These are phyloP conservation scores for Paramyrothecium sp. DNA, from an alignment of 2,329 filamentous ascomycete species.

Conservation along the genomic window DNA sequence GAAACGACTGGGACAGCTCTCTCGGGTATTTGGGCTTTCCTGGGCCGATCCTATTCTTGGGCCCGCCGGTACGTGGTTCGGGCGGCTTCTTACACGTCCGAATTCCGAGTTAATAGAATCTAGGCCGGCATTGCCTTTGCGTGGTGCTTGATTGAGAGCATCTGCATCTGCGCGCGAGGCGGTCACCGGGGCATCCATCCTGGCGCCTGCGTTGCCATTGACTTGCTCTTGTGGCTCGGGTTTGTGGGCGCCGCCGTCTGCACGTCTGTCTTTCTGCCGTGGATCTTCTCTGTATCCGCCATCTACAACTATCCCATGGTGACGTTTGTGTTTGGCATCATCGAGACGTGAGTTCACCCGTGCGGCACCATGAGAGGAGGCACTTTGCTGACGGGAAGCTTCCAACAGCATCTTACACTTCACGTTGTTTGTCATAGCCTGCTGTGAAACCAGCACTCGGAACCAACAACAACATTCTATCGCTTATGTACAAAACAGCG, in stretches of 20 bases:
- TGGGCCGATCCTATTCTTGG: slow-evolving; percentile 1
- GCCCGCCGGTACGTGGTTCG: slow-evolving; percentile 3
- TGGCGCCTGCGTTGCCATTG: slow-evolving; percentile 9
- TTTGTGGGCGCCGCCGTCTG: background rate
- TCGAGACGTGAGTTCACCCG: slow-evolving; percentile 3
- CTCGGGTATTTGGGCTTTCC: background rate
- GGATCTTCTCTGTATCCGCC: background rate
- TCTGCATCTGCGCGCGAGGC: slow-evolving; percentile 8
- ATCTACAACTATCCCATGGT: slow-evolving; percentile 1
- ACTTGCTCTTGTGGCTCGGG: slow-evolving; percentile 13
- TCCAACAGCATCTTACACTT: slow-evolving; percentile 13
- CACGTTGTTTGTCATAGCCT: slow-evolving; percentile 18
- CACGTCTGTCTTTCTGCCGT: background rate
- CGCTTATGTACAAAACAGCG: slow-evolving; percentile 7
- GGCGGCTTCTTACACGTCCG: background rate
- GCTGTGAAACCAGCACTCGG: slow-evolving; percentile 16
- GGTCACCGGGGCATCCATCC: slow-evolving; percentile 11
- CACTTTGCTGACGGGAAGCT: background rate
- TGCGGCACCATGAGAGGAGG: background rate
- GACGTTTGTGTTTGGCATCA: slow-evolving; percentile 5
- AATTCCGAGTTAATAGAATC: background rate
- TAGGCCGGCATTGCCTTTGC: slow-evolving; percentile 7
- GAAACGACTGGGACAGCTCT: background rate
- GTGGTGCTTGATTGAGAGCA: slow-evolving; percentile 10
- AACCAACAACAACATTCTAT: slow-evolving; percentile 10